Percentiles rank a stretch among this genome's conserved stretches.
Evolutionary conservation across 2,329 filamentous ascomycete genomes (phyloP).

Genomic region (Trichoderma koningii): DNA sequence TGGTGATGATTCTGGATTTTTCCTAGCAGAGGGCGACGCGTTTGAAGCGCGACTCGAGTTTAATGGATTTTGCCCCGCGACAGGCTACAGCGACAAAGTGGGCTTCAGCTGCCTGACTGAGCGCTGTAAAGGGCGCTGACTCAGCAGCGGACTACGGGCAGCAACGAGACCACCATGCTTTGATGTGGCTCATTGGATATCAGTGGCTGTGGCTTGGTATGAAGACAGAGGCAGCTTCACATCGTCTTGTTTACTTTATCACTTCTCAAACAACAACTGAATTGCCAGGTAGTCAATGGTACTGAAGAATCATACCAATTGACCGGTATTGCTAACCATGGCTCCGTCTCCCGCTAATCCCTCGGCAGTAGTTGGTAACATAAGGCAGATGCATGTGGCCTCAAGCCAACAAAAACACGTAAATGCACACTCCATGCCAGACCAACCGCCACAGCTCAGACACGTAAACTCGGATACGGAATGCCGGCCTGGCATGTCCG

Average conservation of each 20-base stretch:
- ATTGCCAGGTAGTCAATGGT: no score
- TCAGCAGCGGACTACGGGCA: conserved; percentile 6
- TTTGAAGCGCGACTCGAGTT: conserved; percentile 38
- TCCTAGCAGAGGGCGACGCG: conserved; percentile 36
- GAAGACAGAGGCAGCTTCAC: no score
- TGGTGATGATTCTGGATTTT: conserved; percentile 24
- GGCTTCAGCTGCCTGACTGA: background rate
- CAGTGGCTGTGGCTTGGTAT: no score
- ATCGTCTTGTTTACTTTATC: no score
- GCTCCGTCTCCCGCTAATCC: background rate
- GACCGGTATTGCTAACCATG: no score
- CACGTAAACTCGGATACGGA: background rate
- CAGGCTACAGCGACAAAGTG: conserved; percentile 1
- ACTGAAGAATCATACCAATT: no score
- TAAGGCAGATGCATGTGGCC: no score
- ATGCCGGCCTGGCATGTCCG: background rate
- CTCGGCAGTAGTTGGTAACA: background rate
- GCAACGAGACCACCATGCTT: background rate
- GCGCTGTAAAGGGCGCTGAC: background rate
- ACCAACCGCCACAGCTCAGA: background rate
- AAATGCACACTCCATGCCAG: background rate
- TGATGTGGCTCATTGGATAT: no score
- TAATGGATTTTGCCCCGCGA: conserved; percentile 39
- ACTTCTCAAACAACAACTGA: no score
- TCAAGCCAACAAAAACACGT: background rate